Percentiles rank a stretch among this genome's conserved stretches.
Evolutionary conservation across 1,139 yeast species (phyloP).

Genomic region (Lodderomyces oxycetoniae): DNA sequence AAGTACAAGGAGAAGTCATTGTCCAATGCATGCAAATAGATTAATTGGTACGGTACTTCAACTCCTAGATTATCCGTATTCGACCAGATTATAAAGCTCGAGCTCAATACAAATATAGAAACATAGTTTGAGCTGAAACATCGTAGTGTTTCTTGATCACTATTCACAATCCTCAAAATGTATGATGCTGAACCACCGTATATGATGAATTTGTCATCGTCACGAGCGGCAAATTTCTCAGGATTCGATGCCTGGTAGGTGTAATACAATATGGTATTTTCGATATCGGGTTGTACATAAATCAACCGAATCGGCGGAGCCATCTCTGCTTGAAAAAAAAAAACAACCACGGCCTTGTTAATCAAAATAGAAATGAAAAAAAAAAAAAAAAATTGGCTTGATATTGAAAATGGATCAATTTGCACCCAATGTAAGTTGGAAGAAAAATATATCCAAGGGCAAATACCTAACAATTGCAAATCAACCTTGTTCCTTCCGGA

Average conservation of each 20-base stretch:
- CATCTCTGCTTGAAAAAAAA: too few species aligned
- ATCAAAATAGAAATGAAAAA: too few species aligned
- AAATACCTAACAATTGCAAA: too few species aligned
- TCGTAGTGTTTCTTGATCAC: background rate
- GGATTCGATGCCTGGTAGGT: constrained; percentile 39
- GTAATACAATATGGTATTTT: constrained; percentile 36
- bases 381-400: too few species aligned
- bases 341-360: too few species aligned
- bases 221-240: constrained; percentile 27
- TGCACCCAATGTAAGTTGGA: too few species aligned
- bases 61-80: constrained; percentile 26
- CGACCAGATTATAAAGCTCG: constrained; percentile 36
- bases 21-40: constrained; percentile 38
- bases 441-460: too few species aligned
- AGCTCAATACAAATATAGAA: constrained; percentile 36
- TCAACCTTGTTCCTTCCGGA: too few species aligned
- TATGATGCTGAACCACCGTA: constrained; percentile 31
- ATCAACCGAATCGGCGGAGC: constrained; percentile 20
- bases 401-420: too few species aligned
- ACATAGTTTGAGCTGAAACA: constrained; percentile 11
- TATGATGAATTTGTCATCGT: constrained; percentile 40
- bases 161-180: background rate
- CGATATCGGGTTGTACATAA: constrained; percentile 36
- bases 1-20: constrained; percentile 24
- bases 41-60: constrained; percentile 37